These are phyloP conservation scores for Dothistroma septosporum DNA, from an alignment of 2,329 filamentous ascomycete species.

Conservation along the genomic window DNA sequence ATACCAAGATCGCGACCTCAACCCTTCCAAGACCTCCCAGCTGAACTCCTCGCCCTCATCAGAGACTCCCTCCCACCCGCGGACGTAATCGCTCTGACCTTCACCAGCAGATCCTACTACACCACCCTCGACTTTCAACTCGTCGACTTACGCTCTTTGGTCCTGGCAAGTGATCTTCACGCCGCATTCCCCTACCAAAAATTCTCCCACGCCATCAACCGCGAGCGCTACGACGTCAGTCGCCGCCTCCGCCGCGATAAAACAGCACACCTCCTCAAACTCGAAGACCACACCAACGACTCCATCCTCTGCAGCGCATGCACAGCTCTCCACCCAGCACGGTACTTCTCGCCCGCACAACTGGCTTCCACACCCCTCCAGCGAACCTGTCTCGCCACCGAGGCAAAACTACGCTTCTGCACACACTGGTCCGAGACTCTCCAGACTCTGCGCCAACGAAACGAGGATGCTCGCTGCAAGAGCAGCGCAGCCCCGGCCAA, in stretches of 20 bases:
- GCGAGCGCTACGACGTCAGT: neutral
- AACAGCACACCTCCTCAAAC: neutral
- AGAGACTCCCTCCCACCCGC: neutral
- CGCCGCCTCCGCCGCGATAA: neutral
- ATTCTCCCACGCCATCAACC: neutral
- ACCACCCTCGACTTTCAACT: slow-evolving; percentile 5
- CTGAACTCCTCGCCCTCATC: slow-evolving; percentile 8
- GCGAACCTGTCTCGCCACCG: slow-evolving; percentile 6
- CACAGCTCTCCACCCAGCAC: neutral
- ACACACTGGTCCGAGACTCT: slow-evolving; percentile 5
- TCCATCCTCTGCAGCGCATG: slow-evolving; percentile 4
- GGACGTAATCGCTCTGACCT: slow-evolving; percentile 2
- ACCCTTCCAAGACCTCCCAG: slow-evolving; percentile 3
- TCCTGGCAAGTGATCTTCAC: neutral
- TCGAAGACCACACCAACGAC: neutral
- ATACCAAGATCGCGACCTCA: neutral
- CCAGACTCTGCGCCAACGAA: neutral
- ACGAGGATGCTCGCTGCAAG: neutral
- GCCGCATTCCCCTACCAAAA: neutral
- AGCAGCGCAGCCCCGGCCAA: neutral
- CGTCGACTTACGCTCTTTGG: slow-evolving; percentile 4
- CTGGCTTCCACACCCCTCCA: neutral
- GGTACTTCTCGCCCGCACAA: neutral
- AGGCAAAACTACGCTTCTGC: neutral
- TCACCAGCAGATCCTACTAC: neutral